Evolutionary conservation across 331 rosid genomes (phyloP).

Genomic region (Spiraea crenata): DNA sequence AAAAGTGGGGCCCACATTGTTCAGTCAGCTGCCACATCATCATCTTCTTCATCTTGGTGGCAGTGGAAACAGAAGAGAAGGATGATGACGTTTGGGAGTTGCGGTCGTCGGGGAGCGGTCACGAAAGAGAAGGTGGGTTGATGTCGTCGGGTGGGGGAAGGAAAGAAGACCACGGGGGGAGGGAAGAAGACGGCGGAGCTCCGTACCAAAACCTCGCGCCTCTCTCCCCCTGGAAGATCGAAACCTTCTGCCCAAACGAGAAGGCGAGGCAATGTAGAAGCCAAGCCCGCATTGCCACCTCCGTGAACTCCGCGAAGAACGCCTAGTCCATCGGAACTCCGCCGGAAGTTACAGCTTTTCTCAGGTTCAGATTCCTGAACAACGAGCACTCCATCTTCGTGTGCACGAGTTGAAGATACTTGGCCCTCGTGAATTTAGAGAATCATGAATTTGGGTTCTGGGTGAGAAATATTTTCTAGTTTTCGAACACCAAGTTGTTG

Average conservation of each 20-base stretch:
- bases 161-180: too few relatives aligned
- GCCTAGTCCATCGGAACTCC: slow-evolving; percentile 74
- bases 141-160: too few relatives aligned
- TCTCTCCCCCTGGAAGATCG: slow-evolving; percentile 65
- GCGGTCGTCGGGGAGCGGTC: too few relatives aligned
- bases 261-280: slow-evolving; percentile 65
- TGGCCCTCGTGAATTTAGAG: slow-evolving; percentile 51
- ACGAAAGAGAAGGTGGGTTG: too few relatives aligned
- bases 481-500: slow-evolving; percentile 47
- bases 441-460: slow-evolving; percentile 59
- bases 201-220: slow-evolving; percentile 66
- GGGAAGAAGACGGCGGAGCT: too few relatives aligned
- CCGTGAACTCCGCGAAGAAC: slow-evolving; percentile 69
- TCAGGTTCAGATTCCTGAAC: slow-evolving; percentile 74
- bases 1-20: too few relatives aligned
- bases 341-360: slow-evolving; percentile 65
- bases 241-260: slow-evolving; percentile 53
- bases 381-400: slow-evolving; percentile 96
- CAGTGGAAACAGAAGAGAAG: too few relatives aligned
- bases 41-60: too few relatives aligned
- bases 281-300: slow-evolving; percentile 79
- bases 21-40: too few relatives aligned
- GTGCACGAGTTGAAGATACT: slow-evolving; percentile 75
- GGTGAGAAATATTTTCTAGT: slow-evolving; percentile 40
- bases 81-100: too few relatives aligned